phyloP scores from a whole-genome alignment of 345 rosid species.

The Corymbia maculata region DNA sequence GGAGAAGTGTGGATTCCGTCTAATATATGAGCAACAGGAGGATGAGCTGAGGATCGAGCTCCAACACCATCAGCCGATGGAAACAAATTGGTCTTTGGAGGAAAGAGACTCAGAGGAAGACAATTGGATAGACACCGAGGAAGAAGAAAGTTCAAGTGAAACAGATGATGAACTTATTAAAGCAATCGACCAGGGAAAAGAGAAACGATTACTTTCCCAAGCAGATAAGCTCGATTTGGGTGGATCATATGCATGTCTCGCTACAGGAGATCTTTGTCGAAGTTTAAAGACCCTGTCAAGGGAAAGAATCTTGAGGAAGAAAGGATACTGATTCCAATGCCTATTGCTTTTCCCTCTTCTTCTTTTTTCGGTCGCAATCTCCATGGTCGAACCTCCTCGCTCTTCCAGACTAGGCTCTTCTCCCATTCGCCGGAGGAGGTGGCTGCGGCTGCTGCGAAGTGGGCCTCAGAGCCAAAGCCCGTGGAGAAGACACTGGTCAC shows the following conservation, averaged over 20 bases:
- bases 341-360: not conserved
- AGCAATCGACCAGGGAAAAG: not conserved
- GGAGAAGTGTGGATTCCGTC: not conserved
- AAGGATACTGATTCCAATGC: no score
- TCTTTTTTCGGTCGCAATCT: slow-evolving; percentile 16
- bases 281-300: no score
- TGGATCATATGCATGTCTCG: no score
- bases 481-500: slow-evolving; percentile 77
- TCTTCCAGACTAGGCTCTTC: slow-evolving; percentile 14
- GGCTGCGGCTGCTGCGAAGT: not conserved
- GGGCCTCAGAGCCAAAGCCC: not conserved
- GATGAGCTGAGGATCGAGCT: not conserved
- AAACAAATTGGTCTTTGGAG: not conserved
- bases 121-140: not conserved
- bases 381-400: not conserved
- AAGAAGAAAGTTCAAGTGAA: not conserved
- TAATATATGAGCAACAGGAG: not conserved
- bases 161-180: not conserved
- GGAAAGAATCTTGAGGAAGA: no score
- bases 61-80: not conserved
- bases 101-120: not conserved
- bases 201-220: not conserved
- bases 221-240: not conserved
- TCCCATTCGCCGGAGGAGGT: slow-evolving; percentile 3
- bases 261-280: no score